Base-by-base conservation (phyloP, 1,139 yeast species). In the Tardiomyces blankii region DNA sequence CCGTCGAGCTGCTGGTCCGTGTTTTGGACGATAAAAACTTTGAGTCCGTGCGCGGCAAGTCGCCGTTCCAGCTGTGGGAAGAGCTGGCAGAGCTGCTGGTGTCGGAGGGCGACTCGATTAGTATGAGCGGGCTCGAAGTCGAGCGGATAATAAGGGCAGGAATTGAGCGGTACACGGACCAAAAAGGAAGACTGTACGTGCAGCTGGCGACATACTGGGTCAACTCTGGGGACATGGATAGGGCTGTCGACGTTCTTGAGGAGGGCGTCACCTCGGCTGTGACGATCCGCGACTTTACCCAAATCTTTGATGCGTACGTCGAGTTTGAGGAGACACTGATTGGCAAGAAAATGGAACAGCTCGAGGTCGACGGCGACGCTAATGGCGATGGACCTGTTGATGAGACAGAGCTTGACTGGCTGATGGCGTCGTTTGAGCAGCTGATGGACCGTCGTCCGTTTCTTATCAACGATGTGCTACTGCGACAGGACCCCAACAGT, bases 281-380 rank as follows among this genome's bases (percentile, higher is more conserved):
- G 3, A 77, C 86, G 0, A 66, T 82, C 1, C 67, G 70, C 33
- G 93, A 84, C 51, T 86, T 87, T 58, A 73, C 82, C 0, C 57
- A 68, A 30, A 65, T 86, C 0, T 88, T 77, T 61, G 86, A 85
- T 58, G 66, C 77, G 3, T 80, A 75, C 55, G 64, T 81, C 2
- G 81, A 80, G 51, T 74, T 78, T 57, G 82, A 80, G 57, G 91
- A 83, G 52, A 56, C 69, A 1, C 52, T 68, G 8, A 60, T 80
- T 9, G 61, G 70, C 2, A 60, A 61, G 19, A 48, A 74, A 16
- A 60, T 75, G 51, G 62, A 60, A 19, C 56, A 58, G 41, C 54
- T 21, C 25, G 25, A 21, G 25, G 25, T 21, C 25, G 62, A 63
- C 12, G 51, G 54, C 8, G 25, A 50, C 9, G 49, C 47, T 1